These are phyloP conservation scores for Thalassiosira oceanica DNA, from an alignment of 352 stramenopile species.

Conservation along the genomic window DNA sequence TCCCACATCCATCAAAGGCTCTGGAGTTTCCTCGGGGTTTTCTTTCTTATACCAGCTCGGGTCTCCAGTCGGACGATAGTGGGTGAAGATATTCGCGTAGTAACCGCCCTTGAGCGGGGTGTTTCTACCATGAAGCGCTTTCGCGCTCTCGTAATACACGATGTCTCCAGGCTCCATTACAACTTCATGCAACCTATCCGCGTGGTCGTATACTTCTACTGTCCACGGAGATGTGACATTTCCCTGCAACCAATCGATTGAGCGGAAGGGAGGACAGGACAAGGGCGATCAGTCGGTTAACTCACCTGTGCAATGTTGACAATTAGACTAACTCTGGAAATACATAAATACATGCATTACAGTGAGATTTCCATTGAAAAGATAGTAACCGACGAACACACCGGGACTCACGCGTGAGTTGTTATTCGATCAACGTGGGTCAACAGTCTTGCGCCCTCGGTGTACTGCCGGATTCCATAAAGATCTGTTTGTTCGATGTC, in stretches of 20 bases:
- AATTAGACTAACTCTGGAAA: constrained; percentile 81
- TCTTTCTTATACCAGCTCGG: constrained; percentile 57
- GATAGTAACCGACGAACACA: no score
- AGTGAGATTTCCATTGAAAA: no score
- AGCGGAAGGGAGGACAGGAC: no score
- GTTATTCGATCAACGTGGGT: constrained; percentile 81
- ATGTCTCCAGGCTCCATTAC: constrained; percentile 77
- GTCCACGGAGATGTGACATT: constrained; percentile 74
- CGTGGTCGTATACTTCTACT: constrained; percentile 77
- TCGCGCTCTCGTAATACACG: constrained; percentile 82
- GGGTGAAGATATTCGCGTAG: constrained; percentile 83
- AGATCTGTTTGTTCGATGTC: constrained; percentile 78
- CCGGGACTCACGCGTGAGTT: constrained; percentile 83
- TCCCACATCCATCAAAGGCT: constrained; percentile 59
- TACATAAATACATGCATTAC: no score
- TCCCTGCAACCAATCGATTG: no score
- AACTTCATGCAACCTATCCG: constrained; percentile 66
- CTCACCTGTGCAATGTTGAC: constrained; percentile 85
- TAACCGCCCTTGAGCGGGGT: constrained; percentile 60
- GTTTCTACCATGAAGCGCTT: constrained; percentile 77
- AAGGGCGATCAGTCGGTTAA: no score
- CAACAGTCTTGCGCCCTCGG: constrained; percentile 68
- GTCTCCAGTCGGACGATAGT: constrained; percentile 77
- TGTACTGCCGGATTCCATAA: constrained; percentile 82
- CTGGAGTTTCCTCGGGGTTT: constrained; percentile 53